phyloP scores from a whole-genome alignment of 495 filamentous ascomycete genomes.

The Aspergillus diversus region DNA sequence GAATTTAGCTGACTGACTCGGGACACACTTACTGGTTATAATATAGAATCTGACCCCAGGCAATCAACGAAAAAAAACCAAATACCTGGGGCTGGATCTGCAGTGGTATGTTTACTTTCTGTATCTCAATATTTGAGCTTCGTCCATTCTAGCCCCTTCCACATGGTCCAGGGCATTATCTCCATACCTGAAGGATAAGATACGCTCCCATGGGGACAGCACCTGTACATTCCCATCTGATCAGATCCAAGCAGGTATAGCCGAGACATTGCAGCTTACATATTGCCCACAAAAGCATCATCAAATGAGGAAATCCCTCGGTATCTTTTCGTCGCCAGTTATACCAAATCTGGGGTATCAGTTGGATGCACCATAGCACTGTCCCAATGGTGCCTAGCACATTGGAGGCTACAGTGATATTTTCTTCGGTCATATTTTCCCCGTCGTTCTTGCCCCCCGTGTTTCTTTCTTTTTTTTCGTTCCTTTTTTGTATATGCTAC shows the following conservation, averaged over 20 bases:
- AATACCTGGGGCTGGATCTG: slow-evolving; percentile 78
- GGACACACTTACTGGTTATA: slow-evolving; percentile 58
- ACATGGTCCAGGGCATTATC: slow-evolving; percentile 24
- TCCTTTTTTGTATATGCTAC: too few species aligned
- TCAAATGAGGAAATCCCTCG: slow-evolving; percentile 68
- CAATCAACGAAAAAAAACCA: slow-evolving; percentile 62
- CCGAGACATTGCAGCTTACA: slow-evolving; percentile 45
- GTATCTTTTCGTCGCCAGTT: slow-evolving; percentile 73
- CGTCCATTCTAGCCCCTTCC: slow-evolving; percentile 31
- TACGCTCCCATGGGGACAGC: slow-evolving; percentile 59
- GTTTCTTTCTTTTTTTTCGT: not conserved
- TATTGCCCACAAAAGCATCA: slow-evolving; percentile 77
- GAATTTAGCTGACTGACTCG: not conserved
- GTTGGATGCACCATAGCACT: slow-evolving; percentile 58
- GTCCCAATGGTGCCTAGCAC: slow-evolving; percentile 60
- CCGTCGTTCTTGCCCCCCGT: not conserved
- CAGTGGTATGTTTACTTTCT: slow-evolving; percentile 75
- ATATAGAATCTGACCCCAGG: slow-evolving; percentile 67
- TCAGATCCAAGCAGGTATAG: not conserved
- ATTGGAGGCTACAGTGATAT: slow-evolving; percentile 53
- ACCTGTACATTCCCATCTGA: slow-evolving; percentile 29
- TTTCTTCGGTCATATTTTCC: slow-evolving; percentile 30
- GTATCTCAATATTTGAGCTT: slow-evolving; percentile 1
- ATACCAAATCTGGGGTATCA: slow-evolving; percentile 67
- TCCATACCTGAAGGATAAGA: slow-evolving; percentile 55